Conservation (phyloP, 305 asterid species). For the Solanum aculeatissimum region DNA sequence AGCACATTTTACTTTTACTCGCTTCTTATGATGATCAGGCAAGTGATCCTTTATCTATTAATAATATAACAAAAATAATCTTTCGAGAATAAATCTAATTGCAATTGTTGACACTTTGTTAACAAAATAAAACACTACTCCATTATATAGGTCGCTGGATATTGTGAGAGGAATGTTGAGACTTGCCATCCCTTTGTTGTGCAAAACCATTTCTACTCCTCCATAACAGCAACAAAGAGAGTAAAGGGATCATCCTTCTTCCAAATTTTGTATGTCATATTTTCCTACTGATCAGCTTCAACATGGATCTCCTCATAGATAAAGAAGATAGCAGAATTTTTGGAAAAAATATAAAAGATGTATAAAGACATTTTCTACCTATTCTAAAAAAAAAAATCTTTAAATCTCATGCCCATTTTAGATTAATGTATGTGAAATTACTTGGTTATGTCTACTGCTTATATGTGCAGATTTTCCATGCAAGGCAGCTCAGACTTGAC, state of each 20-base stretch:
- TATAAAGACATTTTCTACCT: background rate
- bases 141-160: background rate
- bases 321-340: background rate
- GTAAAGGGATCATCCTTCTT: background rate
- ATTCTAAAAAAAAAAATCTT: background rate
- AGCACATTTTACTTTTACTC: background rate
- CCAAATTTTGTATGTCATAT: background rate
- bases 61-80: background rate
- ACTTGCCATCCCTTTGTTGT: background rate
- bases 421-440: background rate
- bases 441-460: background rate
- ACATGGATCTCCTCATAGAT: slow-evolving; percentile 23
- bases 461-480: background rate
- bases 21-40: background rate
- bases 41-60: background rate
- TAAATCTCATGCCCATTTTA: background rate
- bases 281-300: background rate
- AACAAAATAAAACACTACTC: background rate
- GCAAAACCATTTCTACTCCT: background rate
- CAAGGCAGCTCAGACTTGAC: background rate
- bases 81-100: background rate
- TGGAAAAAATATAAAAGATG: background rate
- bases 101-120: background rate
- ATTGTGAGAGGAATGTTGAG: background rate
- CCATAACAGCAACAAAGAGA: background rate